Base-by-base conservation (phyloP, 371 early-diverging fungal species). In the Saksenaea vasiformis region DNA sequence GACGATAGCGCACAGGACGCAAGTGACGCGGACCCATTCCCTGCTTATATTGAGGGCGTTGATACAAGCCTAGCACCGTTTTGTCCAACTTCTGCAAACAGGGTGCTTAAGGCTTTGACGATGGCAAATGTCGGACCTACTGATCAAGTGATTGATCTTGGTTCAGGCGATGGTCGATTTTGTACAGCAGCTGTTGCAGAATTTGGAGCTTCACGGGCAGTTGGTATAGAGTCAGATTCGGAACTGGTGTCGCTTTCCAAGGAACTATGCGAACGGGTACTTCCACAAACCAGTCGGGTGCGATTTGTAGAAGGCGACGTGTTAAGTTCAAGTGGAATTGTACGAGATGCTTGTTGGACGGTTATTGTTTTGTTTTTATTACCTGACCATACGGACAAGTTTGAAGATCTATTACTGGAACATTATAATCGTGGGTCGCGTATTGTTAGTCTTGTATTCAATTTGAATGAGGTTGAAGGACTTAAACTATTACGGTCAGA, bases 81-180 rank as follows among this genome's bases (percentile, higher is more conserved):
- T 58, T 84, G 87, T 63, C 88, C 88, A 1, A 87, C 88, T 10
- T 88, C 87, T 11, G 77, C 85, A 5, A 65, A 66, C 14, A 77
- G 86, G 14, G 87, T 88, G 28, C 61, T 81, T 11, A 65, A 80
- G 39, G 83, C 87, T 1, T 60, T 88, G 27, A 58, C 56, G 3
- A 77, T 88, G 84, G 88, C 80, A 2, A 54, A 73, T n/a, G 70
- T 85, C 4, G 39, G 55, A 1, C 11, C 71, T 0, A 26, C 47
- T 2, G 88, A 88, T 65, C 58, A 56, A n/a, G 65, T 88, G 3
- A 59, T 88, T 4, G 88, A 88, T 66, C 70, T 88, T n/a, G 88
- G 88, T 13, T 87, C 85, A 54, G 88, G 88, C 14, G 88, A 88
- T 64, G 88, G 88, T 3, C 75, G 88, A 19, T 82, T 88, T 54